phyloP scores from a whole-genome alignment of 1,139 yeast species.

The Geotrichum fermentans region DNA sequence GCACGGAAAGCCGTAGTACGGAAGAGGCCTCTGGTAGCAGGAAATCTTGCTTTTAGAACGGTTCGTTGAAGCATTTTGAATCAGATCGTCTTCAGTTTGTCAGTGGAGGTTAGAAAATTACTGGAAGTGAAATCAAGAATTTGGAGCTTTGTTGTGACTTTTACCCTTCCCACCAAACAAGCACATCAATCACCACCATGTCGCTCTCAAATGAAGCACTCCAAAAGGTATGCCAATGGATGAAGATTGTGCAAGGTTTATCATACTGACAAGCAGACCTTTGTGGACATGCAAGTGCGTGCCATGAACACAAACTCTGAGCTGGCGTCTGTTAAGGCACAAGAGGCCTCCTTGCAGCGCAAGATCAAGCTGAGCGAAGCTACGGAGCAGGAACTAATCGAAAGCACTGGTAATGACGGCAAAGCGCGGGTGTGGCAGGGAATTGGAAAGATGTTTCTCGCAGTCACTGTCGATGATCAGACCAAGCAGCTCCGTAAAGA shows the following conservation, averaged over 20 bases:
- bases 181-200: conserved; percentile 27
- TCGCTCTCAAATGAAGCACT: conserved; percentile 51
- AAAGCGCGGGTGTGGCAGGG: conserved; percentile 70
- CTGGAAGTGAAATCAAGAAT: too few relatives aligned
- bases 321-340: conserved; percentile 57
- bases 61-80: conserved; percentile 2
- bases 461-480: conserved; percentile 45
- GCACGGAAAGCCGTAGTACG: neutral
- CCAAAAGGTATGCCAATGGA: conserved; percentile 35
- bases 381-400: conserved; percentile 52
- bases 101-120: neutral
- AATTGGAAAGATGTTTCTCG: conserved; percentile 60
- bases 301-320: conserved; percentile 47
- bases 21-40: neutral
- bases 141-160: too few relatives aligned
- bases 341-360: conserved; percentile 52
- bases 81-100: neutral
- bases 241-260: neutral
- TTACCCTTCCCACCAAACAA: neutral
- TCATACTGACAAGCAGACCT: conserved; percentile 30
- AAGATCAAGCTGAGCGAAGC: conserved; percentile 54
- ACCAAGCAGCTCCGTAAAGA: conserved; percentile 48
- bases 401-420: conserved; percentile 37
- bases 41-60: neutral
- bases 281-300: conserved; percentile 61